phyloP scores from a whole-genome alignment of 73 alveolate genomes.

The Tetrahymena elliotti region DNA sequence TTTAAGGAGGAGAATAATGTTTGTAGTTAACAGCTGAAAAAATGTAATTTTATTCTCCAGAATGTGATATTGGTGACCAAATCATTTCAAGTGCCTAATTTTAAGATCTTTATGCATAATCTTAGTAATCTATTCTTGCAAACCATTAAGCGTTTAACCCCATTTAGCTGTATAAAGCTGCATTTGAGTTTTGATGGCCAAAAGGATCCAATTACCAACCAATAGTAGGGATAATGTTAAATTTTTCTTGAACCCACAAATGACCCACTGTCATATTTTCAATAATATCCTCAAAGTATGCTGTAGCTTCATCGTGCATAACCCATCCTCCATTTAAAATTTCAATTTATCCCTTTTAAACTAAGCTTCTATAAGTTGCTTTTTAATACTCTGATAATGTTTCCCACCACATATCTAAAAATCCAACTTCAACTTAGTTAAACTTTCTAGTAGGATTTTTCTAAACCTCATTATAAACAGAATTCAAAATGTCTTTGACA shows the following conservation, averaged over 20 bases:
- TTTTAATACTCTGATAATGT: slow-evolving; percentile 2
- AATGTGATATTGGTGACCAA: slow-evolving; percentile 61
- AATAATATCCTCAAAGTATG: slow-evolving; percentile 83
- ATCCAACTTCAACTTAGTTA: slow-evolving; percentile 22
- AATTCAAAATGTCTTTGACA: background rate
- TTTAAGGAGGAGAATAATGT: slow-evolving; percentile 47
- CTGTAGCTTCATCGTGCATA: slow-evolving; percentile 94
- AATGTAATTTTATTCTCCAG: slow-evolving; percentile 23
- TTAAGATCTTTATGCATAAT: slow-evolving; percentile 51
- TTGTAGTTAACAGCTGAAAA: slow-evolving; percentile 37
- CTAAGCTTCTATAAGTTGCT: background rate
- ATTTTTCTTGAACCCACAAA: slow-evolving; percentile 67
- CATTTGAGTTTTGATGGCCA: slow-evolving; percentile 86
- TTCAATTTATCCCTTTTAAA: slow-evolving; percentile 49
- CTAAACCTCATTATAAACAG: background rate
- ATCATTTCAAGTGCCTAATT: slow-evolving; percentile 72
- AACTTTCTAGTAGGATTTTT: slow-evolving; percentile 1
- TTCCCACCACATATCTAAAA: slow-evolving; percentile 43
- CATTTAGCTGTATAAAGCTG: slow-evolving; percentile 80
- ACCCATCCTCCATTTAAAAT: slow-evolving; percentile 93
- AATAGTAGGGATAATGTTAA: slow-evolving; percentile 66
- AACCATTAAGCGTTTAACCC: slow-evolving; percentile 90
- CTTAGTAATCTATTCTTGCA: slow-evolving; percentile 87
- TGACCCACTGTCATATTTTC: slow-evolving; percentile 87
- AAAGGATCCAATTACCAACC: slow-evolving; percentile 97